Percentiles rank a stretch among this genome's conserved stretches.
These are phyloP conservation scores for Grigorovia jiainica DNA, from an alignment of 805 yeast species.

Conservation along the genomic window DNA sequence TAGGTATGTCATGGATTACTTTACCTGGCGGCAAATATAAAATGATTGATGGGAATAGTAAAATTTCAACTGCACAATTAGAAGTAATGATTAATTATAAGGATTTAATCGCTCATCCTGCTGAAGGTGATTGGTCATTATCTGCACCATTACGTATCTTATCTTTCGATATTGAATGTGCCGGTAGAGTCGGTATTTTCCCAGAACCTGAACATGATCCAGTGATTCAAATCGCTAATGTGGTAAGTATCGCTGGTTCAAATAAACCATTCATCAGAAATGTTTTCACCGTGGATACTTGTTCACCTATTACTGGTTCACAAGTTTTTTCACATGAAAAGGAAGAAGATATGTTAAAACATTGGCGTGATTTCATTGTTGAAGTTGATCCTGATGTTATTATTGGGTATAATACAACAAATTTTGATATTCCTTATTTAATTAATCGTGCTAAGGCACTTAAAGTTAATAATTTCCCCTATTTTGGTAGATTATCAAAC, in stretches of 20 bases:
- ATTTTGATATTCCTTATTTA: slow-evolving; percentile 90
- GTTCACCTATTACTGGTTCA: slow-evolving; percentile 90
- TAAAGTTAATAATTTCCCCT: slow-evolving; percentile 60
- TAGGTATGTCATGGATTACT: slow-evolving; percentile 97
- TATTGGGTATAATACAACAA: slow-evolving; percentile 90
- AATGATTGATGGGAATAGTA: slow-evolving; percentile 32
- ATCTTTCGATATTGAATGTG: slow-evolving; percentile 96
- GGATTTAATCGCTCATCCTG: slow-evolving; percentile 66
- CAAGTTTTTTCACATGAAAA: slow-evolving; percentile 67
- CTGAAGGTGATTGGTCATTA: slow-evolving; percentile 90
- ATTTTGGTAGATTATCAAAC: slow-evolving; percentile 64
- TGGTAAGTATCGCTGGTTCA: slow-evolving; percentile 69
- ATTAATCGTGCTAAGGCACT: slow-evolving; percentile 79
- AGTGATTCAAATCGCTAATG: slow-evolving; percentile 95
- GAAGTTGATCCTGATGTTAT: slow-evolving; percentile 90
- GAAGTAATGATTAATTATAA: slow-evolving; percentile 65
- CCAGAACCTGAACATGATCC: slow-evolving; percentile 93
- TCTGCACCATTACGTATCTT: slow-evolving; percentile 89
- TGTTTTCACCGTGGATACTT: slow-evolving; percentile 86
- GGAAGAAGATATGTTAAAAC: slow-evolving; percentile 74
- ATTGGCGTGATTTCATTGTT: slow-evolving; percentile 80
- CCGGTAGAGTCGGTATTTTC: slow-evolving; percentile 93
- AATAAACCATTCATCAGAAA: slow-evolving; percentile 84
- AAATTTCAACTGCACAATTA: slow-evolving; percentile 72
- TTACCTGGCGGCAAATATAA: slow-evolving; percentile 67